Evolutionary conservation across 176 grass and related monocot genomes (phyloP).

Genomic region (Bonia amplexicaulis): DNA sequence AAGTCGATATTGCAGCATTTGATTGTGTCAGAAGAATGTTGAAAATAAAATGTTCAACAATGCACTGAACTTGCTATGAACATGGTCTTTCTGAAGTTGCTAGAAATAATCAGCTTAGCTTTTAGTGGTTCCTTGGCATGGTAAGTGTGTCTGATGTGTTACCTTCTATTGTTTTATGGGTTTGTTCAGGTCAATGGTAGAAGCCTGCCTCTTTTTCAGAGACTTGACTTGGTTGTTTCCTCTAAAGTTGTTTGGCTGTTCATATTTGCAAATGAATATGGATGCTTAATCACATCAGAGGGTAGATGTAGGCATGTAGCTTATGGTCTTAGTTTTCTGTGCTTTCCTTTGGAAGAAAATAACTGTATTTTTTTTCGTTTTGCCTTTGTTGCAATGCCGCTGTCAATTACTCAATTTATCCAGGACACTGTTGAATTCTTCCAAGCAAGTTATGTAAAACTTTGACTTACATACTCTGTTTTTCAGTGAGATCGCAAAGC

Average conservation of each 20-base stretch:
- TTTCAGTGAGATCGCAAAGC: slow-evolving; percentile 87
- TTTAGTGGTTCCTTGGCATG: neutral
- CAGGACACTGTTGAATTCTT: neutral
- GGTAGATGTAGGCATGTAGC: neutral
- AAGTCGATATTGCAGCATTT: neutral
- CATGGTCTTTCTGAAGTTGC: neutral
- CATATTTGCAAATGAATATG: neutral
- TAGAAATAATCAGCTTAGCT: neutral
- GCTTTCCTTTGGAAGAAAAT: neutral
- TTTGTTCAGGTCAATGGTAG: neutral
- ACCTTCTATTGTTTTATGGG: neutral
- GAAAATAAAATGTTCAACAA: neutral
- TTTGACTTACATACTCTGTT: neutral
- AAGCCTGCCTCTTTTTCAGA: neutral
- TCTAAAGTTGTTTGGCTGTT: neutral
- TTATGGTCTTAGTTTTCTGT: neutral
- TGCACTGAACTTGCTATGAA: neutral
- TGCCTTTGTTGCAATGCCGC: no score
- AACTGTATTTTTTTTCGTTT: neutral
- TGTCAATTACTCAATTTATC: neutral
- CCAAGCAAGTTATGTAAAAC: neutral
- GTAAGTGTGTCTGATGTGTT: neutral
- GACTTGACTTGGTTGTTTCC: neutral
- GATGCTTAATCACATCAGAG: neutral
- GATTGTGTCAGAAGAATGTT: neutral